These are phyloP conservation scores for Microcos paniculata DNA, from an alignment of 345 rosid species.

Conservation along the genomic window DNA sequence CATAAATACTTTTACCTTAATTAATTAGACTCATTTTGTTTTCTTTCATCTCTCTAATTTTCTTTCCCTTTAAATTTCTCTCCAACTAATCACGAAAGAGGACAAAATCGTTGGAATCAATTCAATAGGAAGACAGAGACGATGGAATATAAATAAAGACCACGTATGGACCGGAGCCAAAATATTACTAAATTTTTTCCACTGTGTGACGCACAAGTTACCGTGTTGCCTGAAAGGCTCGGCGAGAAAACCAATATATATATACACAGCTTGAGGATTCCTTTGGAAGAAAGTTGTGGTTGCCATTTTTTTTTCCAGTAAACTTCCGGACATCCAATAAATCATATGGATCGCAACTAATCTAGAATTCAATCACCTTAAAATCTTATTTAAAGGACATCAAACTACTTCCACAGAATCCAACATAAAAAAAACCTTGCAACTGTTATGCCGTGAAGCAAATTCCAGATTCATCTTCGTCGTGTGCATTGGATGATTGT, in stretches of 20 bases:
- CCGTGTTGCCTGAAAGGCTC: not conserved
- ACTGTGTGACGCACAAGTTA: not conserved
- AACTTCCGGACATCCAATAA: too few relatives aligned
- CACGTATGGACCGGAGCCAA: not conserved
- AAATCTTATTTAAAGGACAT: not conserved
- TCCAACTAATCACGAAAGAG: too few relatives aligned
- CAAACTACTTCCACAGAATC: not conserved
- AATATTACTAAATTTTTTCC: not conserved
- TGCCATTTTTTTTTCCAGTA: not conserved
- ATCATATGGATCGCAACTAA: too few relatives aligned
- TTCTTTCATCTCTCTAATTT: too few relatives aligned
- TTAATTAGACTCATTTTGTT: too few relatives aligned
- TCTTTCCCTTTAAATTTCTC: too few relatives aligned
- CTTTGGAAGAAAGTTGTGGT: not conserved
- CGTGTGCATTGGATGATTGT: not conserved
- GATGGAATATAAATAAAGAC: not conserved
- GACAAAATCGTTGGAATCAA: not conserved
- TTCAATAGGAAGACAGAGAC: not conserved
- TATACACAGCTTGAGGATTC: not conserved
- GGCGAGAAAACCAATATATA: not conserved
- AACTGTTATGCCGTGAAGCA: not conserved
- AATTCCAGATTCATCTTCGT: not conserved
- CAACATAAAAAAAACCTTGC: not conserved
- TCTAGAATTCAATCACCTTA: not conserved
- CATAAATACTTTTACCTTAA: too few relatives aligned